phyloP scores from a whole-genome alignment of 1,139 yeast species.

The Yamadazyma trypodendri region DNA sequence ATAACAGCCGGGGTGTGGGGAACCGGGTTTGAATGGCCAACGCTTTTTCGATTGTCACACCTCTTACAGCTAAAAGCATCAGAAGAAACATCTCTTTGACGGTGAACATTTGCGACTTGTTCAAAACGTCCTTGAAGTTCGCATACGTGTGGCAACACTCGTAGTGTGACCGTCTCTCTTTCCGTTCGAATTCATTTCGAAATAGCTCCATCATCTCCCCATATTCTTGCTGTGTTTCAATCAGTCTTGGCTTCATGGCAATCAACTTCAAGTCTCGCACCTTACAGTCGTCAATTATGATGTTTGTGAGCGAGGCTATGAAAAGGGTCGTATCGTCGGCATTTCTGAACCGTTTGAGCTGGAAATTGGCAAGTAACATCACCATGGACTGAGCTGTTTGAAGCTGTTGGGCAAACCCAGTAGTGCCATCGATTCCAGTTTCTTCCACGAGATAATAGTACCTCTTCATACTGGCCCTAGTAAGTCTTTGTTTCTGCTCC shows the following conservation, averaged over 20 bases:
- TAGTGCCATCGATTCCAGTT: slow-evolving; percentile 20
- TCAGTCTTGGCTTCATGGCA: slow-evolving; percentile 49
- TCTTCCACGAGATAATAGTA: slow-evolving; percentile 86
- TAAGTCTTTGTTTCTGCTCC: slow-evolving; percentile 81
- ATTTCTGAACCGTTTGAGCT: slow-evolving; percentile 64
- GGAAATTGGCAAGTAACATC: slow-evolving; percentile 64
- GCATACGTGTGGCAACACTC: slow-evolving; percentile 65
- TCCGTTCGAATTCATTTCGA: slow-evolving; percentile 39
- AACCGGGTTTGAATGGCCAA: slow-evolving; percentile 64
- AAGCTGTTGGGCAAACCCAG: slow-evolving; percentile 60
- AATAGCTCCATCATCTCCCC: slow-evolving; percentile 37
- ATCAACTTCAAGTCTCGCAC: slow-evolving; percentile 32
- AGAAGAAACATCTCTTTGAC: slow-evolving; percentile 73
- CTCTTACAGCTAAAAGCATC: slow-evolving; percentile 77
- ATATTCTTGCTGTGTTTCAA: slow-evolving; percentile 57
- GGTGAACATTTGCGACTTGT: slow-evolving; percentile 69
- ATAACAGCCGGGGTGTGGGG: slow-evolving; percentile 59
- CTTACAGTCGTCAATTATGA: slow-evolving; percentile 38
- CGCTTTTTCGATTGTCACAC: slow-evolving; percentile 85
- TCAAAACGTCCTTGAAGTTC: slow-evolving; percentile 67
- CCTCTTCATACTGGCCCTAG: slow-evolving; percentile 63
- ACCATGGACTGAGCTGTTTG: slow-evolving; percentile 77
- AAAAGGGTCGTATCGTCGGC: slow-evolving; percentile 75
- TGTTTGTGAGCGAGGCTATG: slow-evolving; percentile 55
- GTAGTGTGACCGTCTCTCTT: slow-evolving; percentile 17